A percentile compares a stretch with the other conserved stretches of the same genome.
Conservation (phyloP, 345 rosid species). For the Conringia planisiliqua region DNA sequence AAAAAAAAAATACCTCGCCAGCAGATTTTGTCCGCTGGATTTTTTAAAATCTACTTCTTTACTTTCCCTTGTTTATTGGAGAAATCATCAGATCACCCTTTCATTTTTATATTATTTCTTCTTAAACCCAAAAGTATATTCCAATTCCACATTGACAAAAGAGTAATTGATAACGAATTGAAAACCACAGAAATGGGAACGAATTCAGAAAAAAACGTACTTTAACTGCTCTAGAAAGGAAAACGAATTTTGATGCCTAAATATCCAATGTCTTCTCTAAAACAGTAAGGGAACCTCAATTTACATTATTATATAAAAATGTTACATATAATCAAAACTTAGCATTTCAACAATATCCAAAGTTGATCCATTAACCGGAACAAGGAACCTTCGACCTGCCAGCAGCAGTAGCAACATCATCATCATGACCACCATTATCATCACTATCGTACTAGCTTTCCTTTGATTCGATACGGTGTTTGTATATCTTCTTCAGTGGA, state of each 20-base stretch:
- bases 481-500: neutral
- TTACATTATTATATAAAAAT: constrained; percentile 21
- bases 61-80: constrained; percentile 9
- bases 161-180: too few species aligned
- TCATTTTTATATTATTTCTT: neutral
- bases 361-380: neutral
- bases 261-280: neutral
- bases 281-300: neutral
- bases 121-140: neutral
- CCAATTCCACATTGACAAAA: neutral
- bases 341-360: constrained; percentile 9
- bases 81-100: constrained; percentile 11
- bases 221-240: neutral
- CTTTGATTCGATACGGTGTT: neutral
- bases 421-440: neutral
- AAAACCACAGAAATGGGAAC: neutral
- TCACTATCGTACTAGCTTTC: neutral
- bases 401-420: neutral
- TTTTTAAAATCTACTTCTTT: constrained; percentile 7
- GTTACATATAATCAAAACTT: constrained; percentile 27
- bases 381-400: neutral
- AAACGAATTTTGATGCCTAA: neutral
- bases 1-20: constrained; percentile 5
- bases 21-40: constrained; percentile 27
- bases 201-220: neutral